These are phyloP conservation scores for Yamadazyma oceani DNA, from an alignment of 1,139 yeast species.

Conservation along the genomic window DNA sequence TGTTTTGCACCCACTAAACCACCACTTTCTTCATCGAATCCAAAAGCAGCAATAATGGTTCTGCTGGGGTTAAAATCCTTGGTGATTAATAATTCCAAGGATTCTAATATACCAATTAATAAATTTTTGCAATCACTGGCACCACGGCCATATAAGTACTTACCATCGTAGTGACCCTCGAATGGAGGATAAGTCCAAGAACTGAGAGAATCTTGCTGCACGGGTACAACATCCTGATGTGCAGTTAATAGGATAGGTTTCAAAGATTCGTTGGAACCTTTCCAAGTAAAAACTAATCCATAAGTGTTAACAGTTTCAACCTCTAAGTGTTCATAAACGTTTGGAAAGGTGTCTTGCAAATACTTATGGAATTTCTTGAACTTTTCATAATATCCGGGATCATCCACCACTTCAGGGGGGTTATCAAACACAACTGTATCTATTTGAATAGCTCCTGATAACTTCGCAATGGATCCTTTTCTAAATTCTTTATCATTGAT, in stretches of 20 bases:
- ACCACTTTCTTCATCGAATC: slow-evolving; percentile 48
- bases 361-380: slow-evolving; percentile 57
- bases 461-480: slow-evolving; percentile 32
- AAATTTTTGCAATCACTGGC: slow-evolving; percentile 43
- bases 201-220: slow-evolving; percentile 54
- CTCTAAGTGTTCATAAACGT: slow-evolving; percentile 47
- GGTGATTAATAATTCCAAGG: slow-evolving; percentile 34
- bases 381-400: slow-evolving; percentile 39
- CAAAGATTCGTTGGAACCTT: slow-evolving; percentile 51
- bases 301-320: slow-evolving; percentile 62
- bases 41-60: slow-evolving; percentile 42
- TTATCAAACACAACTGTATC: slow-evolving; percentile 48
- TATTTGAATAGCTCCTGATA: slow-evolving; percentile 44
- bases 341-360: slow-evolving; percentile 58
- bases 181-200: slow-evolving; percentile 75
- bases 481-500: slow-evolving; percentile 35
- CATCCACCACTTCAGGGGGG: slow-evolving; percentile 39
- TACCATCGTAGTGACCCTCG: slow-evolving; percentile 65
- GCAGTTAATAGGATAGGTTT: slow-evolving; percentile 72
- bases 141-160: slow-evolving; percentile 41
- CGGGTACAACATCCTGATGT: slow-evolving; percentile 85
- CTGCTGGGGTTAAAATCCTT: slow-evolving; percentile 34
- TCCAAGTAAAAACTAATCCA: slow-evolving; percentile 67
- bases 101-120: slow-evolving; percentile 39
- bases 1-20: slow-evolving; percentile 30